Evolutionary conservation across 441 rosid genomes (phyloP).

Genomic region (Pelargonium fulgidum): DNA sequence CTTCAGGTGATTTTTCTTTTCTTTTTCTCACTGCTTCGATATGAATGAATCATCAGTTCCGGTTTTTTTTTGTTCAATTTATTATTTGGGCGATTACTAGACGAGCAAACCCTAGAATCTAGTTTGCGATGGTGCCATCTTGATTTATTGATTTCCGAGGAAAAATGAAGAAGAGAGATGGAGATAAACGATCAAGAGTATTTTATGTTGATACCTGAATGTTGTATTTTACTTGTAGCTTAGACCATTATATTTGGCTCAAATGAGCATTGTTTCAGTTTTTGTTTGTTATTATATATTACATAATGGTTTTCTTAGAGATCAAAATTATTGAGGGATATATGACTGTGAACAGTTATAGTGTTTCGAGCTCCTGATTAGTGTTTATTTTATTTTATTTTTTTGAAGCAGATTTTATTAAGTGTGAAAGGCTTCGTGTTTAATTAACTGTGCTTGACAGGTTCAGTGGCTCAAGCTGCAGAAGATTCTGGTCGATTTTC

Average conservation of each 20-base stretch:
- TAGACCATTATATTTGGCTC: background rate
- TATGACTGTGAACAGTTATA: no score
- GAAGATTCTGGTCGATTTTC: slow-evolving; percentile 50
- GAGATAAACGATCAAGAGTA: no score
- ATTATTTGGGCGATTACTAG: background rate
- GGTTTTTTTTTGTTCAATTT: background rate
- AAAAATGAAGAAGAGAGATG: no score
- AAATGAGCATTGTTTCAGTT: background rate
- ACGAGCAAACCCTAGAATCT: background rate
- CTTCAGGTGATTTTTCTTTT: slow-evolving; percentile 29
- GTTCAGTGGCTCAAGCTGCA: slow-evolving; percentile 41
- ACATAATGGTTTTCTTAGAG: no score
- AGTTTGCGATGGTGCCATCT: background rate
- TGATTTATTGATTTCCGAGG: no score
- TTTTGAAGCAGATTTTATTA: background rate
- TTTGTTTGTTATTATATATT: background rate
- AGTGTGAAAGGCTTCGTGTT: background rate
- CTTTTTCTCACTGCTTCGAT: background rate
- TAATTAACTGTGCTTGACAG: slow-evolving; percentile 30
- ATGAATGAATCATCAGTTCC: background rate
- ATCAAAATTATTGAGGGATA: no score
- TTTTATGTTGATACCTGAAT: no score
- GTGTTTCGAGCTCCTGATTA: background rate
- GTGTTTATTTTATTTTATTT: background rate
- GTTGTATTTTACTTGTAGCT: no score